Percentiles rank a stretch among this genome's conserved stretches.
phyloP scores from a whole-genome alignment of 2,329 filamentous ascomycete species.

The Curvularia lunata region DNA sequence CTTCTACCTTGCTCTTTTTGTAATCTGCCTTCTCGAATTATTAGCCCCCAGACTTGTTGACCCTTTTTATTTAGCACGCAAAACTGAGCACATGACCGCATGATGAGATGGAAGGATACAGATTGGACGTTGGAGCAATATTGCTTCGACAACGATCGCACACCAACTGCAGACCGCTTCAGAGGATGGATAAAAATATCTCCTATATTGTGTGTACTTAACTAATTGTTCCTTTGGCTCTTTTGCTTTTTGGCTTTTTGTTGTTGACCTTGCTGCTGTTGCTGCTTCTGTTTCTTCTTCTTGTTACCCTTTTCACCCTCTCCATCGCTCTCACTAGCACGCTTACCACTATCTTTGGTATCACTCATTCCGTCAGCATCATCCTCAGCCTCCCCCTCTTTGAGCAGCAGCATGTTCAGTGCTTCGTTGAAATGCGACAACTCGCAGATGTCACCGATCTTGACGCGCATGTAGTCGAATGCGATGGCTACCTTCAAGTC shows the following conservation, averaged over 20 bases:
- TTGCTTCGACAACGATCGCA: not conserved
- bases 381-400: slow-evolving; percentile 32
- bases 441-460: slow-evolving; percentile 71
- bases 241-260: slow-evolving; percentile 37
- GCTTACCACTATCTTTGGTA: slow-evolving; percentile 39
- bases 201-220: not conserved
- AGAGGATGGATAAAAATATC: not conserved
- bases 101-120: not conserved
- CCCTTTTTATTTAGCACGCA: not conserved
- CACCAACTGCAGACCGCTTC: not conserved
- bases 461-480: slow-evolving; percentile 80
- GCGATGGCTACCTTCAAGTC: slow-evolving; percentile 73
- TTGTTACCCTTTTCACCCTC: slow-evolving; percentile 27
- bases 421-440: slow-evolving; percentile 68
- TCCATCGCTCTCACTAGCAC: slow-evolving; percentile 38
- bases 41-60: not conserved
- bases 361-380: slow-evolving; percentile 23
- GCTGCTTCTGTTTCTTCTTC: slow-evolving; percentile 37
- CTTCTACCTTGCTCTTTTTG: not conserved
- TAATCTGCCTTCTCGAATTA: not conserved
- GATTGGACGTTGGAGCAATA: not conserved
- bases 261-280: slow-evolving; percentile 23
- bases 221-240: slow-evolving; percentile 40
- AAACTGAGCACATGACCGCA: not conserved
- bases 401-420: slow-evolving; percentile 61